Base-by-base conservation (phyloP, 305 asterid genomes). In the Plantago coronopus region DNA sequence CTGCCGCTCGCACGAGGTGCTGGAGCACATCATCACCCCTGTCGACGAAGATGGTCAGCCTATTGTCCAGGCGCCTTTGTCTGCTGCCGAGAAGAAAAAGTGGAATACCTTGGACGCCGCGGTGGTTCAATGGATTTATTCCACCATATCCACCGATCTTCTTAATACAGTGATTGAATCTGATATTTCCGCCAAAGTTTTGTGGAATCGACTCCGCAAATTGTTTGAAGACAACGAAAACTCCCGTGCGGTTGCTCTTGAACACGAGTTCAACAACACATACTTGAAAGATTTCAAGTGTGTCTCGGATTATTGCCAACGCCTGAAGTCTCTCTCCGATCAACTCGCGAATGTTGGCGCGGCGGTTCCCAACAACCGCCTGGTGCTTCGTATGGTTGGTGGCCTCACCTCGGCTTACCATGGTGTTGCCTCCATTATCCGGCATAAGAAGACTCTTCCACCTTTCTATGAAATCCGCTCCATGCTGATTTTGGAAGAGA, bases 121-220 rank as follows among this genome's bases (percentile, higher is more conserved):
- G 1, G 54, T 48, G 1, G 23, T 17, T 0, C 12, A 11, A 4
- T 48, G 42, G 57, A 51, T 51, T 11, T 51, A 51, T 12, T 22
- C 57, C 37, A 64, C 61, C 0, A 64, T 64, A 1, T 64, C 61
- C 7, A 31, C 21, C 5, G 62, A 64, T 40, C 29, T 64, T 3
- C 16, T 64, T 21, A 17, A 64, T 16, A 62, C 49, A 9, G 21
- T 62, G 3, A 48, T 49, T 7, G 59, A 48, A 14, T 5, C 60
- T 13, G 48, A 64, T 44, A n/a, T 42, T n/a, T 15, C 59, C 4
- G 48, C 67, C 17, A 53, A 23, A 29, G 5, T 3, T 15, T 2
- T 25, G 1, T 53, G 58, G 58, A 7, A 23, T 53, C 58, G 58
- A 2, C 58, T 53, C 7, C 37, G 58, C 1, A 19, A 53, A 23